phyloP scores from a whole-genome alignment of 2,329 filamentous ascomycete species.

The Alternaria burnsii region DNA sequence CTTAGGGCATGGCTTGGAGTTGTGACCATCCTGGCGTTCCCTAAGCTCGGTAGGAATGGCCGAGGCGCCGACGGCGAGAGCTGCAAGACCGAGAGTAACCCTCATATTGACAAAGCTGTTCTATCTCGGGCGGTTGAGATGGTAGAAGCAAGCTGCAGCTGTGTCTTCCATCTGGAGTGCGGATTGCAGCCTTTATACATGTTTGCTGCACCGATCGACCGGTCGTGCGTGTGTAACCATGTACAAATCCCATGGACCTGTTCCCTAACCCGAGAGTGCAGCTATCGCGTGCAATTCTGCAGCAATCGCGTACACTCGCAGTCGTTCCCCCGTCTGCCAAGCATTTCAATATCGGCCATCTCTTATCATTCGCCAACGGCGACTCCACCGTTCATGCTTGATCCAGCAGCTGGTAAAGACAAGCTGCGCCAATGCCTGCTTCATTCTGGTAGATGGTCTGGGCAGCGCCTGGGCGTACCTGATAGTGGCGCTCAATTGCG shows the following conservation, averaged over 20 bases:
- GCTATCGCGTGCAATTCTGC: background rate
- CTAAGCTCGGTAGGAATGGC: conserved; percentile 16
- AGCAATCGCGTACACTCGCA: background rate
- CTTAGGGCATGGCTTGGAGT: conserved; percentile 7
- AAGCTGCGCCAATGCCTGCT: conserved; percentile 5
- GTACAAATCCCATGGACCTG: conserved; percentile 1
- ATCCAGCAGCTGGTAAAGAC: conserved; percentile 2
- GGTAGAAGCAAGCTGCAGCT: conserved; percentile 3
- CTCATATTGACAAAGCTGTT: conserved; percentile 27
- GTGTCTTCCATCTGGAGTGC: background rate
- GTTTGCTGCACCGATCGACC: background rate
- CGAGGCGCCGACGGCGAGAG: conserved; percentile 30
- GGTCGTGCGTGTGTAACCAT: background rate
- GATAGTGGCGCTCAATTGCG: conserved; percentile 19
- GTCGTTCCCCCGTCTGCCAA: background rate
- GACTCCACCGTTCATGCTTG: background rate
- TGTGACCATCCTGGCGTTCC: background rate
- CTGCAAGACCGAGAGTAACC: conserved; percentile 31
- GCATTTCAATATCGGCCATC: conserved; percentile 1
- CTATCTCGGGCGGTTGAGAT: background rate
- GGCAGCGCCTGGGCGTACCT: conserved; percentile 22
- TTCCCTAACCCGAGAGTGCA: background rate
- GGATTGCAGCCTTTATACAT: background rate
- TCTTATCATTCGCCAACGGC: conserved; percentile 6
- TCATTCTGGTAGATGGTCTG: conserved; percentile 18